Evolutionary conservation across 192 early-diverging fungal species (phyloP).

Genomic region (Umbelopsis isabellina): DNA sequence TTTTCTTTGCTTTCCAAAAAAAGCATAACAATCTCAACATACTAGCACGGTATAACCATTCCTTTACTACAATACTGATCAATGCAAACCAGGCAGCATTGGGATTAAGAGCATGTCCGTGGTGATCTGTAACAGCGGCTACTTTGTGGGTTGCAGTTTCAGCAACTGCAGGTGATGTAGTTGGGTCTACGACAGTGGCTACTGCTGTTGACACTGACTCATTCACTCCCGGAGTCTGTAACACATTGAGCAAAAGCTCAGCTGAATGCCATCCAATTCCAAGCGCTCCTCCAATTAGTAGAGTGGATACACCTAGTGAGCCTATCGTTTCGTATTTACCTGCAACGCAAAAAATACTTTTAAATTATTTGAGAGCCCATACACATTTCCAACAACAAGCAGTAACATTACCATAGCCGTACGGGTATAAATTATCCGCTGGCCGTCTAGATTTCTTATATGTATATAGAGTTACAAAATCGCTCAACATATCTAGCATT

Average conservation of each 20-base stretch:
- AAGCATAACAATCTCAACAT: slow-evolving; percentile 10
- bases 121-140: slow-evolving; percentile 28
- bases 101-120: slow-evolving; percentile 51
- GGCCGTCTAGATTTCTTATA: slow-evolving; percentile 69
- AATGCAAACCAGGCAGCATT: slow-evolving; percentile 75
- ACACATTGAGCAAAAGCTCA: slow-evolving; percentile 50
- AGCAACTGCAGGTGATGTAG: slow-evolving; percentile 17
- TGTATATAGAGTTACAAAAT: slow-evolving; percentile 81
- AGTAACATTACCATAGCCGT: slow-evolving; percentile 57
- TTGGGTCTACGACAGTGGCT: not conserved
- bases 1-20: not conserved
- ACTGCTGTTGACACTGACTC: slow-evolving; percentile 10
- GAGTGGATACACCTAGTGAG: slow-evolving; percentile 63
- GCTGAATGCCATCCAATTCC: slow-evolving; percentile 71
- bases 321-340: slow-evolving; percentile 68
- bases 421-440: slow-evolving; percentile 67
- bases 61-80: slow-evolving; percentile 72
- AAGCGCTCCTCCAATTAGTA: slow-evolving; percentile 68
- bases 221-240: slow-evolving; percentile 32
- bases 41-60: slow-evolving; percentile 74
- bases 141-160: slow-evolving; percentile 23
- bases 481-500: slow-evolving; percentile 62
- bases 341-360: not conserved
- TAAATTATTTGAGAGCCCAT: no score
- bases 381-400: no score